phyloP scores from a whole-genome alignment of 805 yeast genomes.

The Kazachstania taianensis region DNA sequence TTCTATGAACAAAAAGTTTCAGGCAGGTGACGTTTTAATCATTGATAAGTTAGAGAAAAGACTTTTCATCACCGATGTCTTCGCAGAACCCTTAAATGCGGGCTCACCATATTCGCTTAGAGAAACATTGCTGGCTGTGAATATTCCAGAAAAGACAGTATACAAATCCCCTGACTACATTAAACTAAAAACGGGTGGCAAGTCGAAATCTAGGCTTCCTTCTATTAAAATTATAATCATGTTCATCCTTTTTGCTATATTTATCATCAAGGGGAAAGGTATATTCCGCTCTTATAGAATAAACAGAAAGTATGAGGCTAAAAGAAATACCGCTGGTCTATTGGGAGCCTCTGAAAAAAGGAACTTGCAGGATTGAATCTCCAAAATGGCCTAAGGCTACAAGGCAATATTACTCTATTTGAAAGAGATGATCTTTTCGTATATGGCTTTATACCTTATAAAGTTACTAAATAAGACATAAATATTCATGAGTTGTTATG shows the following conservation, averaged over 20 bases:
- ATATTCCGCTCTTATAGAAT: neutral
- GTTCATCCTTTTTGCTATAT: neutral
- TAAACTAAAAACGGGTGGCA: neutral
- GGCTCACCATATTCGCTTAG: constrained; percentile 28
- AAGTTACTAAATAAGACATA: no score
- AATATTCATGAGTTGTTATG: no score
- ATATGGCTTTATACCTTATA: no score
- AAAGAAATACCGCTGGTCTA: constrained; percentile 17
- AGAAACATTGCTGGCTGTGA: constrained; percentile 33
- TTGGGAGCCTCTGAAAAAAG: constrained; percentile 10
- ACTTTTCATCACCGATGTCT: constrained; percentile 26
- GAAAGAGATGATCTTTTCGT: no score
- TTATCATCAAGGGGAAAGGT: neutral
- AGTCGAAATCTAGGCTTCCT: no score
- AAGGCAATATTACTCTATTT: no score
- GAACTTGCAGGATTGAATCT: constrained; percentile 11
- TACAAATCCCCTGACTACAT: neutral
- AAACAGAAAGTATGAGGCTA: constrained; percentile 14
- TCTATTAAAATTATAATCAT: no score
- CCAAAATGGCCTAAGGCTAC: no score
- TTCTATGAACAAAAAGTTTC: neutral
- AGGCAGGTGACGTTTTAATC: constrained; percentile 48
- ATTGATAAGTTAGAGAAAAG: constrained; percentile 33
- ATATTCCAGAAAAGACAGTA: constrained; percentile 23
- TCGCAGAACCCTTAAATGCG: constrained; percentile 32